Conservation (phyloP, 2,329 filamentous ascomycete species). For the Acrocalymma vagum region DNA sequence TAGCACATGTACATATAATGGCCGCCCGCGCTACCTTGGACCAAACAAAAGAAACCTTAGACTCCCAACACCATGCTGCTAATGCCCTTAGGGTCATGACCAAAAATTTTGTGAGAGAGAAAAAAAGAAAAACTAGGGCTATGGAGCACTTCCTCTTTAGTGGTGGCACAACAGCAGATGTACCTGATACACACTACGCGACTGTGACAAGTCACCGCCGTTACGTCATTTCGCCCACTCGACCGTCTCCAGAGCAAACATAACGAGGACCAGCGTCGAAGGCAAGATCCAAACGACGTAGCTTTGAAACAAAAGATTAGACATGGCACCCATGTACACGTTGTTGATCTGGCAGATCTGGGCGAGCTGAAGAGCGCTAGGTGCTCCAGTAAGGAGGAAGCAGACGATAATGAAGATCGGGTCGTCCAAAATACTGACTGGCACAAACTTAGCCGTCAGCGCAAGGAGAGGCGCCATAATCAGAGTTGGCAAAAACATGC, state of each 20-base stretch:
- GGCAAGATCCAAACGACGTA: slow-evolving; percentile 98
- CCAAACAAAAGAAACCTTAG: no score
- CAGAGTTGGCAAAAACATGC: slow-evolving; percentile 90
- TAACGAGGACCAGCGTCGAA: slow-evolving; percentile 87
- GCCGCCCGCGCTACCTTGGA: no score
- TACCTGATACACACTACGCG: no score
- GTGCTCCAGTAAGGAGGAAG: slow-evolving; percentile 93
- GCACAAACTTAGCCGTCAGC: slow-evolving; percentile 86
- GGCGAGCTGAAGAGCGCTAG: slow-evolving; percentile 90
- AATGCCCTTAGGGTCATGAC: no score
- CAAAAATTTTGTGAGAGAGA: no score
- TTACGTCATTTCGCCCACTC: slow-evolving; percentile 73
- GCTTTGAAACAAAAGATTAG: slow-evolving; percentile 91
- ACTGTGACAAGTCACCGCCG: no score
- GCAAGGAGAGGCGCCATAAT: slow-evolving; percentile 93
- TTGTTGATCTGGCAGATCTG: slow-evolving; percentile 99
- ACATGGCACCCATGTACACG: slow-evolving; percentile 95
- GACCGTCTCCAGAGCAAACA: slow-evolving; percentile 90
- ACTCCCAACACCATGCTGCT: no score
- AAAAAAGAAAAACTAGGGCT: no score
- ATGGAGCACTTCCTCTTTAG: no score
- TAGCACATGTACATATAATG: no score
- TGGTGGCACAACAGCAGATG: no score
- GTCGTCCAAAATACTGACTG: slow-evolving; percentile 93
- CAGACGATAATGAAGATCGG: slow-evolving; percentile 98